phyloP scores from a whole-genome alignment of 2,329 filamentous ascomycete genomes.

The Fusarium guadeloupense region DNA sequence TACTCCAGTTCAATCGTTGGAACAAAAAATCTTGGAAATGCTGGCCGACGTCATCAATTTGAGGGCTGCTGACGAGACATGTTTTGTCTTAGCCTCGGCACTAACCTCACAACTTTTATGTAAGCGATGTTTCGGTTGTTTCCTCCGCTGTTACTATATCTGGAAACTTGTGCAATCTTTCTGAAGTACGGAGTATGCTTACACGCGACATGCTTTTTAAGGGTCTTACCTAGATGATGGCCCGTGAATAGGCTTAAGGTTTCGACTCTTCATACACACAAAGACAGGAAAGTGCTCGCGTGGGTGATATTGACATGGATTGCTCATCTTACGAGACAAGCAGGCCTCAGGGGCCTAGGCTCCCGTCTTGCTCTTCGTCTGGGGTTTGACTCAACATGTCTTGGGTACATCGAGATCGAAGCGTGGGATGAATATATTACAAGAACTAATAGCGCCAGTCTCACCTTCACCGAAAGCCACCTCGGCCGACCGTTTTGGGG shows the following conservation, averaged over 20 bases:
- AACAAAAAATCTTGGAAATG: slow-evolving; percentile 4
- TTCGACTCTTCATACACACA: slow-evolving; percentile 7
- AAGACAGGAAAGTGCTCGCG: slow-evolving; percentile 33
- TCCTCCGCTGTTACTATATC: slow-evolving; percentile 19
- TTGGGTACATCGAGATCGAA: not conserved
- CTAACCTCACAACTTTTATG: slow-evolving; percentile 15
- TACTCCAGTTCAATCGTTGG: not conserved
- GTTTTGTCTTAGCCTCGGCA: slow-evolving; percentile 29
- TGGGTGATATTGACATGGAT: slow-evolving; percentile 20
- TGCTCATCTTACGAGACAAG: not conserved
- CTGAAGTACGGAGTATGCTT: not conserved
- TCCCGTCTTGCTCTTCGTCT: slow-evolving; percentile 6
- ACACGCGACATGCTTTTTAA: slow-evolving; percentile 19
- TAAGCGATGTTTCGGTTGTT: not conserved
- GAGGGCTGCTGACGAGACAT: slow-evolving; percentile 18
- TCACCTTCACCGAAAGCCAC: slow-evolving; percentile 18
- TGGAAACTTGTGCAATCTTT: not conserved
- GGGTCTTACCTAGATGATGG: slow-evolving; percentile 12
- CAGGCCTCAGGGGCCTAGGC: slow-evolving; percentile 9
- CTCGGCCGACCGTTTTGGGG: slow-evolving; percentile 29
- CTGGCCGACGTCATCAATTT: slow-evolving; percentile 27
- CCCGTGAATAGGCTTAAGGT: slow-evolving; percentile 22
- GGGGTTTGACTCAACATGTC: not conserved
- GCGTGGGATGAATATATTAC: slow-evolving; percentile 26
- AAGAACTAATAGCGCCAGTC: not conserved